Percentiles rank a stretch among this genome's conserved stretches.
Evolutionary conservation across 108 stramenopile genomes (phyloP).

Genomic region (Schizochytrium sp.): DNA sequence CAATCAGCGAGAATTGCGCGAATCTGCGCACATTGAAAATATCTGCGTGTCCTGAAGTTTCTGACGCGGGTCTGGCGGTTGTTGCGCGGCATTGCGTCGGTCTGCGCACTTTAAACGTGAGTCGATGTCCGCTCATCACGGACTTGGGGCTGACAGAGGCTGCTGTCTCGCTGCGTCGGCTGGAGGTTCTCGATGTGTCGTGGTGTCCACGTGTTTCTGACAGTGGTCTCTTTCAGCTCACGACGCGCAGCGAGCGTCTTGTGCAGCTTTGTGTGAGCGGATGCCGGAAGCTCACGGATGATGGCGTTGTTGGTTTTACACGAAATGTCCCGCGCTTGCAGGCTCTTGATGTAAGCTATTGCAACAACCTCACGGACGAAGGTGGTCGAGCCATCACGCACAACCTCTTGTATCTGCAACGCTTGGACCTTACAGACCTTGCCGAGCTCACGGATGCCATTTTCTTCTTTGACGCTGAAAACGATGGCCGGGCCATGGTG

Average conservation of each 20-base stretch:
- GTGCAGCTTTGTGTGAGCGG: neutral
- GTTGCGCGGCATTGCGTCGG: neutral
- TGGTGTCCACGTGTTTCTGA: neutral
- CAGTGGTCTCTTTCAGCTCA: conserved; percentile 16
- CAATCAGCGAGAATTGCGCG: neutral
- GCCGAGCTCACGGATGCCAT: conserved; percentile 11
- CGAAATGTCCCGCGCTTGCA: neutral
- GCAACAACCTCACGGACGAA: conserved; percentile 18
- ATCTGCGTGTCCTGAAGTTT: neutral
- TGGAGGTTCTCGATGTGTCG: neutral
- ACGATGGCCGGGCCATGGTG: conserved; percentile 20
- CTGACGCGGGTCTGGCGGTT: neutral
- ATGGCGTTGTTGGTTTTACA: conserved; percentile 20
- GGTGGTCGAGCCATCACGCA: conserved; percentile 22
- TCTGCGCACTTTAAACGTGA: neutral
- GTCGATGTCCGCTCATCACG: conserved; percentile 17
- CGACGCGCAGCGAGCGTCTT: neutral
- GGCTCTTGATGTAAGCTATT: conserved; percentile 19
- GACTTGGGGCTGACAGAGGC: conserved; percentile 12
- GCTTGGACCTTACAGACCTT: conserved; percentile 22
- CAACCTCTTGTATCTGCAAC: conserved; percentile 19
- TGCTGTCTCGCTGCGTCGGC: neutral
- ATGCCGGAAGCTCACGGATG: conserved; percentile 18
- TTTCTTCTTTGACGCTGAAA: conserved; percentile 21
- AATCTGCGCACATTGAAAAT: neutral